Conservation (phyloP, 768 basidiomycete genomes). For the Tylopilus sp. region DNA sequence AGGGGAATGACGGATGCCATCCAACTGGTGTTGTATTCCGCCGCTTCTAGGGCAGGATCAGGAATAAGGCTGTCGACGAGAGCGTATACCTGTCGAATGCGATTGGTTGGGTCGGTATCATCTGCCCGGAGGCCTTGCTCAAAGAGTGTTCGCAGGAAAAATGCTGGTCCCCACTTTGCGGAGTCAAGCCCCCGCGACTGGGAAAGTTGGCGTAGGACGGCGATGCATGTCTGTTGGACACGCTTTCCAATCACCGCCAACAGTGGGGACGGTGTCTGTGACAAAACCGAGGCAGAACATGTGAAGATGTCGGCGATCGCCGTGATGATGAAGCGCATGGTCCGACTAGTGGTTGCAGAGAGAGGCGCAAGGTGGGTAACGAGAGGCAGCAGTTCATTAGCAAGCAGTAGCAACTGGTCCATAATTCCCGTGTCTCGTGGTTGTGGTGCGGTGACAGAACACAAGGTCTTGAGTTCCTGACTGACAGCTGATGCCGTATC, state of each 20-base stretch:
- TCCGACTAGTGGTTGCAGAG: constrained; percentile 50
- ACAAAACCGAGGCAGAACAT: constrained; percentile 46
- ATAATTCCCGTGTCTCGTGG: constrained; percentile 39
- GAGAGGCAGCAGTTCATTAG: constrained; percentile 52
- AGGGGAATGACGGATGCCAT: constrained; percentile 52
- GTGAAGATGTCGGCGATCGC: constrained; percentile 54
- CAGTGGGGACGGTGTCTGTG: constrained; percentile 34
- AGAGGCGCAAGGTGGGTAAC: constrained; percentile 42
- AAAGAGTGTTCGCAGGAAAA: constrained; percentile 57
- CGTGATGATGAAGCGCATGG: constrained; percentile 41
- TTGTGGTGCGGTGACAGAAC: constrained; percentile 38
- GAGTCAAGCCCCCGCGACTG: constrained; percentile 28
- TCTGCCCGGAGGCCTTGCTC: constrained; percentile 39
- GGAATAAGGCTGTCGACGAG: constrained; percentile 61
- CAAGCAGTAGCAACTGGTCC: constrained; percentile 54
- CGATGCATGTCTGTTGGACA: constrained; percentile 50
- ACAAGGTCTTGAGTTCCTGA: constrained; percentile 53
- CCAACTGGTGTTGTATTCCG: constrained; percentile 44
- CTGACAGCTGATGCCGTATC: constrained; percentile 47
- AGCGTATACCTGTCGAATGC: constrained; percentile 50
- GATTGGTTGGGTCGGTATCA: constrained; percentile 54
- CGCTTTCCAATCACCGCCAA: constrained; percentile 29
- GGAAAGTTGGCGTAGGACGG: constrained; percentile 41
- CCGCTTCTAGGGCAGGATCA: constrained; percentile 14
- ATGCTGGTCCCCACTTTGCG: constrained; percentile 40